phyloP scores from a whole-genome alignment of 2,329 filamentous ascomycete genomes.

The Alternaria infectoria region DNA sequence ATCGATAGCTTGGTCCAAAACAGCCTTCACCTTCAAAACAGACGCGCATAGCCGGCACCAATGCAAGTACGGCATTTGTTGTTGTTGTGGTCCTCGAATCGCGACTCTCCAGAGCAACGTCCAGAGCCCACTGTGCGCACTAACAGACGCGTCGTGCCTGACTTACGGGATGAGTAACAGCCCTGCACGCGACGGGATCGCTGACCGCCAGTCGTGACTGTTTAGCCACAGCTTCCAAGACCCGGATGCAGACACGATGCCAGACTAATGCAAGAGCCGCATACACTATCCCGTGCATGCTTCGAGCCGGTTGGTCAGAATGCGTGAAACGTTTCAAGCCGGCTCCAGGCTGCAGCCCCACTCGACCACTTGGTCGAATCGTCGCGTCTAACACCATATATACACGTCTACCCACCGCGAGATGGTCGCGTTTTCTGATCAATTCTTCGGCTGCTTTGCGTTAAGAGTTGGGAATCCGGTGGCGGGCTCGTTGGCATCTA shows the following conservation, averaged over 20 bases:
- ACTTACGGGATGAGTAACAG: conserved; percentile 13
- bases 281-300: conserved; percentile 20
- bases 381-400: conserved; percentile 48
- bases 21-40: conserved; percentile 26
- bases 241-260: conserved; percentile 19
- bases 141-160: conserved; percentile 17
- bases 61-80: conserved; percentile 26
- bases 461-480: conserved; percentile 24
- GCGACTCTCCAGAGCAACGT: conserved; percentile 32
- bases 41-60: conserved; percentile 24
- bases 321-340: conserved; percentile 43
- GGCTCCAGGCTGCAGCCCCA: conserved; percentile 33
- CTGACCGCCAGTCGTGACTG: conserved; percentile 36
- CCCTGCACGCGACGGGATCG: conserved; percentile 20
- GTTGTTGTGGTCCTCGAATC: conserved; percentile 39
- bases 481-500: conserved; percentile 19
- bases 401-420: conserved; percentile 48
- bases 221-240: conserved; percentile 36
- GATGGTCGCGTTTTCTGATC: conserved; percentile 50
- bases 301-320: conserved; percentile 29
- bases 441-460: conserved; percentile 40
- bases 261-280: conserved; percentile 41
- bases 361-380: conserved; percentile 40
- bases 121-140: neutral
- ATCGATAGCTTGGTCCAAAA: conserved; percentile 30